Conservation (phyloP, 1,139 yeast species). For the Geotrichum klebahnii region DNA sequence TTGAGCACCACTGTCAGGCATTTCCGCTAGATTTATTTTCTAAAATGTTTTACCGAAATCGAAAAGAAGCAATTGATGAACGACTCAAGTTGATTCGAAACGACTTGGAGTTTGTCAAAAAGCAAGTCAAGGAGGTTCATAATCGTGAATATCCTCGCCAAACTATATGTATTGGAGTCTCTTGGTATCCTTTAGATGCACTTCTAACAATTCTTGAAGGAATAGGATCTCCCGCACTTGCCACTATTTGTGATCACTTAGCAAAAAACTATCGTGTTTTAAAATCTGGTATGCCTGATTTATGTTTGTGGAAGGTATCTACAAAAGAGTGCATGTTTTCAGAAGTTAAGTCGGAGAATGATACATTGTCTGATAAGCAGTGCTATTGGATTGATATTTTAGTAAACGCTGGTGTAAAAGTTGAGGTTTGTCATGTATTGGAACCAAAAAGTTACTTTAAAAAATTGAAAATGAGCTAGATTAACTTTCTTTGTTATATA, state of each 20-base stretch:
- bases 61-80: slow-evolving; percentile 26
- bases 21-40: slow-evolving; percentile 36
- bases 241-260: slow-evolving; percentile 32
- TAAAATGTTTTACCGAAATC: slow-evolving; percentile 27
- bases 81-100: slow-evolving; percentile 23
- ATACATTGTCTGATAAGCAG: slow-evolving; percentile 41
- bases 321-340: slow-evolving; percentile 19
- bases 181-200: slow-evolving; percentile 35
- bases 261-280: slow-evolving; percentile 34
- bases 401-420: slow-evolving; percentile 32
- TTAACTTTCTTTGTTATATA: slow-evolving; percentile 5
- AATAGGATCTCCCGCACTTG: slow-evolving; percentile 30
- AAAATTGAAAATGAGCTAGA: slow-evolving; percentile 17
- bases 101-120: slow-evolving; percentile 15
- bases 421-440: slow-evolving; percentile 38
- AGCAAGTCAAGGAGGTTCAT: slow-evolving; percentile 17
- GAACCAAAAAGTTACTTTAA: slow-evolving; percentile 22
- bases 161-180: slow-evolving; percentile 34
- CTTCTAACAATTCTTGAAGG: slow-evolving; percentile 33
- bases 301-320: slow-evolving; percentile 36
- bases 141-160: slow-evolving; percentile 22
- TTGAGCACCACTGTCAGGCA: slow-evolving; percentile 38
- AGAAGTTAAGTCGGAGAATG: slow-evolving; percentile 41
- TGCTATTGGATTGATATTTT: slow-evolving; percentile 40
- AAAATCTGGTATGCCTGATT: slow-evolving; percentile 40